A percentile compares a stretch with the other conserved stretches of the same genome.
Conservation (phyloP, 371 early-diverging fungal species). For the Mortierella sp. region DNA sequence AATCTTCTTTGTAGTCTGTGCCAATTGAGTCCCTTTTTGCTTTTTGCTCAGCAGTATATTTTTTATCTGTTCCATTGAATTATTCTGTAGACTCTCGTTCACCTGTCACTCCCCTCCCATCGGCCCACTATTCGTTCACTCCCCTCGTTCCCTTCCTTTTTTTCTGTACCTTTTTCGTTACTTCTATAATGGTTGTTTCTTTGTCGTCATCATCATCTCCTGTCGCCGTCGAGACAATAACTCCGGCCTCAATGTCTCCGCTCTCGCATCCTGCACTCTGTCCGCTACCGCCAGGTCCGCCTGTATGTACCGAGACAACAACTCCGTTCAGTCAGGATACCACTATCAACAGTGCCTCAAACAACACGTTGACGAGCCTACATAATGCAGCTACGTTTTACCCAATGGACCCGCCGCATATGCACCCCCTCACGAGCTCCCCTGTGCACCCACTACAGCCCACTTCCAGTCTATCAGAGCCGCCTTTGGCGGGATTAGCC, state of each 20-base stretch:
- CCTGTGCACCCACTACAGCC: conserved; percentile 26
- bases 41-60: background rate
- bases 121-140: background rate
- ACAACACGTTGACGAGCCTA: background rate
- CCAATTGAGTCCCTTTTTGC: background rate
- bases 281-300: conserved; percentile 4
- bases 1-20: conserved; percentile 2
- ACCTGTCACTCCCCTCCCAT: background rate
- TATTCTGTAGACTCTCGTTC: background rate
- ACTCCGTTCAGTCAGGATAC: background rate
- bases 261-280: background rate
- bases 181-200: background rate
- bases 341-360: background rate
- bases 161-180: background rate
- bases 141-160: background rate
- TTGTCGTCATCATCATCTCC: background rate
- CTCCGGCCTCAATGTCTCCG: background rate
- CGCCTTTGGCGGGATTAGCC: conserved; percentile 18
- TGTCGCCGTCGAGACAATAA: background rate
- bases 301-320: background rate
- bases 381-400: conserved; percentile 10
- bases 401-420: conserved; percentile 13
- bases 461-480: background rate
- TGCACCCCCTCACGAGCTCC: conserved; percentile 16
- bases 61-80: background rate